Base-by-base conservation (phyloP, 2,329 filamentous ascomycete species). In the Hypocreales sp. region DNA sequence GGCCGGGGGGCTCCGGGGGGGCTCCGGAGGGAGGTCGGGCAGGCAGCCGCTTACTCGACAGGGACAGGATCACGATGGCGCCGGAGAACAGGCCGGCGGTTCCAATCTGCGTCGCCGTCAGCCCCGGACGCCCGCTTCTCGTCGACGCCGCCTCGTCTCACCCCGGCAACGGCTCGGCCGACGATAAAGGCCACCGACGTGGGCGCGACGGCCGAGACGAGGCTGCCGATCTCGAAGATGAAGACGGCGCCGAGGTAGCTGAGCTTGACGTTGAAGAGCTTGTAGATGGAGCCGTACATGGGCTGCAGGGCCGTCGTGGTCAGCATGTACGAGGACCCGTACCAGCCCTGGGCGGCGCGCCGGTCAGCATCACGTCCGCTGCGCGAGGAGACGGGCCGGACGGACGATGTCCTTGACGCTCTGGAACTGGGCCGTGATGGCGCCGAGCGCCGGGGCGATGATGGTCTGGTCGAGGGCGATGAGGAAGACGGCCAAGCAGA, bases 401-500 rank as follows among this genome's bases (percentile, higher is more conserved):
- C 29, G 5, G 30, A 53, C 60, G 34, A 64, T 61, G 30, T 64
- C 61, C 35, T 54, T 53, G 20, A 60, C 51, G 26, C 52, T 58
- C 23, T 39, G 31, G 27, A 56, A 64, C 25, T 61, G 45, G 1
- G 46, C 45, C 0, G 61, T 64, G 35, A 67, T 68, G 39, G 61
- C 58, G 13, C 61, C 60, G 12, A 67, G 51, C 2, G 63, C 63
- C 10, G 63, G 62, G 5, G 60, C 60, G 33, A 65, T 61, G 33
- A 64, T 64, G 25, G 61, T 64, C 45, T 63, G 59, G 34, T 65
- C 60, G 8, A 64, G 50, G 4, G 61, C 60, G 24, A 65, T 58
- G 21, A 64, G 51, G 40, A 65, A 64, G 31, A 64, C 48, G 30
- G 56, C 45, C 10, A 64, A 42, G 32, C 56, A 59, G 29, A 64